phyloP scores from a whole-genome alignment of 768 basidiomycete genomes.

The Lentinula lateritia region DNA sequence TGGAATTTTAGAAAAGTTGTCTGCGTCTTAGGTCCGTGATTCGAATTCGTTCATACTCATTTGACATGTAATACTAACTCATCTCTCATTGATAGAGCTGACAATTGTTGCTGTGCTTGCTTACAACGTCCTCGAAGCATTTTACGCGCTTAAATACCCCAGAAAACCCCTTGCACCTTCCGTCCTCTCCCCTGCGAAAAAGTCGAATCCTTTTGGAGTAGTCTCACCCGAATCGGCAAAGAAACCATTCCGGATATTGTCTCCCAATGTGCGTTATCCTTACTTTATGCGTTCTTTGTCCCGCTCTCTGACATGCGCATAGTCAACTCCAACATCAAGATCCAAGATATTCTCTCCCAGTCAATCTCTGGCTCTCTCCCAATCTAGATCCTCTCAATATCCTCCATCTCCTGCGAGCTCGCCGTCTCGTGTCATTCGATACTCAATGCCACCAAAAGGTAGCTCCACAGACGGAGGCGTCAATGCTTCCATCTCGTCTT shows the following conservation, averaged over 20 bases:
- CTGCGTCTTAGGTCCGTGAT: not conserved
- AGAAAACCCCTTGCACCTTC: not conserved
- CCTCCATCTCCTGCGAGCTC: slow-evolving; percentile 1
- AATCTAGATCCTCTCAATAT: not conserved
- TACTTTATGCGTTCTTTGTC: not conserved
- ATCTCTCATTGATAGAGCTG: not conserved
- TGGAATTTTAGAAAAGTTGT: not conserved
- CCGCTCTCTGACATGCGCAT: not conserved
- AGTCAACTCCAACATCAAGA: slow-evolving; percentile 4
- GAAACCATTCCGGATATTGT: slow-evolving; percentile 2
- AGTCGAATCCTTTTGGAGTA: not conserved
- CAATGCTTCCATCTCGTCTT: not conserved
- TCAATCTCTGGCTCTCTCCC: not conserved
- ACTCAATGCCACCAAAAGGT: not conserved
- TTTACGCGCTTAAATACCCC: slow-evolving; percentile 4
- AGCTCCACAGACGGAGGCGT: not conserved
- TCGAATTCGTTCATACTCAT: not conserved
- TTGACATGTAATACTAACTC: not conserved
- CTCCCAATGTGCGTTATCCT: not conserved
- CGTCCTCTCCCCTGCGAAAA: not conserved
- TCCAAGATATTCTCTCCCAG: not conserved
- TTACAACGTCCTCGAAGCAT: not conserved
- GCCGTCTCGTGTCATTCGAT: slow-evolving; percentile 2
- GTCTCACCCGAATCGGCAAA: not conserved
- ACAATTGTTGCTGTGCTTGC: not conserved